phyloP scores from a whole-genome alignment of 345 rosid species.

The Salix koriyanagi region DNA sequence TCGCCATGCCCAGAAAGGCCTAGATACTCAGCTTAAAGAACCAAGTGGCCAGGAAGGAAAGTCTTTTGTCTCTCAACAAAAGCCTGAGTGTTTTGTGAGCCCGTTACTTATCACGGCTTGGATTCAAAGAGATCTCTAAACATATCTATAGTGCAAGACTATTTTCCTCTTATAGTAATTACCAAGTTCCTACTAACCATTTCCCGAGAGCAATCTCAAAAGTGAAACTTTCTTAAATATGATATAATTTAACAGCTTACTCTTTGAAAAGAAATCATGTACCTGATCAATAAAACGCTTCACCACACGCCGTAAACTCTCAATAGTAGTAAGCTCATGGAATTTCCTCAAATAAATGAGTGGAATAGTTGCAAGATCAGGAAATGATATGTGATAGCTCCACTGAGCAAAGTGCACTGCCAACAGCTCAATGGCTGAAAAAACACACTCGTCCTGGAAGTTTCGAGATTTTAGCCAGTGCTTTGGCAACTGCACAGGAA shows the following conservation, averaged over 20 bases:
- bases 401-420: slow-evolving; percentile 74
- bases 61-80: neutral
- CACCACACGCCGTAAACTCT: slow-evolving; percentile 51
- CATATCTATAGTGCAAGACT: neutral
- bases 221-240: neutral
- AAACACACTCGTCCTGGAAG: slow-evolving; percentile 68
- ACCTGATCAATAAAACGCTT: slow-evolving; percentile 87
- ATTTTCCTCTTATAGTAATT: neutral
- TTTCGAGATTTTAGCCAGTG: slow-evolving; percentile 78
- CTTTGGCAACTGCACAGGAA: slow-evolving; percentile 69
- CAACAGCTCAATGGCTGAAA: slow-evolving; percentile 64
- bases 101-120: neutral
- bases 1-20: neutral
- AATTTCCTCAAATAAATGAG: slow-evolving; percentile 61
- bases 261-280: neutral
- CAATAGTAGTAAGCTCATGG: slow-evolving; percentile 49
- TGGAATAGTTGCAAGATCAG: slow-evolving; percentile 82
- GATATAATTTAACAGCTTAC: neutral
- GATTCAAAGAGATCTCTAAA: neutral
- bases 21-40: neutral
- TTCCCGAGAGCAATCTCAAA: neutral
- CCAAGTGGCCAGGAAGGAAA: neutral
- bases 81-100: neutral
- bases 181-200: neutral
- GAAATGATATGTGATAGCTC: slow-evolving; percentile 89